Evolutionary conservation across 768 basidiomycete species (phyloP), one percentile per base, ranked within the genome.

Genomic region (Fomitopsis serialis): DNA sequence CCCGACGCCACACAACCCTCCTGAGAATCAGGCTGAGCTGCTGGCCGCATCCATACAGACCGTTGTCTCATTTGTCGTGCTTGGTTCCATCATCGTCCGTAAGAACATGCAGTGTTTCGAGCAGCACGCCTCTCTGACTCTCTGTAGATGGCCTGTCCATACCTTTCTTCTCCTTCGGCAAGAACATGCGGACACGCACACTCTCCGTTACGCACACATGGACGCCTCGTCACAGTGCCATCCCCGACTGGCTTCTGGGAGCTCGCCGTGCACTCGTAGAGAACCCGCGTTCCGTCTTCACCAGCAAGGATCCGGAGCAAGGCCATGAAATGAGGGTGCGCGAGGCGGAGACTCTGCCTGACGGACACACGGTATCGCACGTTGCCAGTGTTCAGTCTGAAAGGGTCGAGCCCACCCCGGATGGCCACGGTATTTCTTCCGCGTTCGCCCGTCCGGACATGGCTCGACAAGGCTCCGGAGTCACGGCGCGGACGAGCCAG

Each of bases 71-170:
- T 98, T 97, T 66, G 71, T 96, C 43, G 92, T 98, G 2, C 74
- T 98, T 1, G 77, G 82, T 4, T 97, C 93, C 2, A 92, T 97
- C 61, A 70, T 96, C 60, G 78, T 84, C 50, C 91, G 89, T 90
- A 67, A 61, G 85, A n/a, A n/a, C n/a, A n/a, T n/a, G n/a, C n/a
- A n/a, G n/a, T n/a, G 37, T 13, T 37, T 46, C n/a, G 13, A 6
- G 13, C n/a, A n/a, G n/a, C n/a, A n/a, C n/a, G n/a, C n/a, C 24
- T 19, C 6, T 21, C 3, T 25, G 24, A 13, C 46, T n/a, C 22
- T 22, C 34, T 37, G 13, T 48, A 87, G 84, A 87, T 63, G 85
- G 85, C 21, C 68, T 87, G 13, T 86, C 85, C 11, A 87, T 87
- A 45, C 84, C 84, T 2, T 81, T 81, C 67, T 85, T 87, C 68